Evolutionary conservation across 108 stramenopile species (phyloP), one percentile per base, ranked within the genome.

Genomic region (Nitzschia putrida): DNA sequence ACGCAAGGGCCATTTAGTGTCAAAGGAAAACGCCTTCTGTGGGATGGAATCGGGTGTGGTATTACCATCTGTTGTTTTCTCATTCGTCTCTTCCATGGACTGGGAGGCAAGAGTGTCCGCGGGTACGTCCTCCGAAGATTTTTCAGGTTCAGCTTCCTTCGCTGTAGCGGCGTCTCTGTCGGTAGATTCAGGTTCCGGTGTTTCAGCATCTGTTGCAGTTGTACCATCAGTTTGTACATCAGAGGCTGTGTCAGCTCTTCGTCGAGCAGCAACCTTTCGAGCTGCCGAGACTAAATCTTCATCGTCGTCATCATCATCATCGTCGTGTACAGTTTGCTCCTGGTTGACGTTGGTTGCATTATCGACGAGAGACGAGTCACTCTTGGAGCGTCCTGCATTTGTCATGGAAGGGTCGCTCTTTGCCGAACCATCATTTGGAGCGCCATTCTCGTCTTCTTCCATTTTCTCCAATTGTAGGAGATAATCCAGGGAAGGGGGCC

Each of bases 401-500:
- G 29, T 34, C 29, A 34, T 34, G 29, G 29, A 34, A 34, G 29
- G 29, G 29, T 34, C 29, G 4, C 4, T 34, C 4, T 1, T 34
- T 34, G 29, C 4, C 29, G 29, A 34, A 34, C 29, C 29, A 49
- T 18, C 14, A 49, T 49, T 49, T 3, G 14, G n/a, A 49, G 47
- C 6, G 14, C 3, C 18, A 3, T 2, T 18, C 18, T 49, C 47
- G 6, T 49, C 47, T 16, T 16, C n/a, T 49, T 18, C 18, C n/a
- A 18, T 49, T 49, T 16, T 49, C 11, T 63, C 61, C 40, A 63
- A 47, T 8, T 21, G 21, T 2, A 47, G 40, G 11, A 63, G 24
- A 8, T 63, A 63, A 24, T 63, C 61, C 37, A 63, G 53, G 9
- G 80, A 37, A 21, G 83, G 83, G 20, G 76, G 64, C 8, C 83